Evolutionary conservation across 805 yeast species (phyloP).

Genomic region (Maudiozyma turicensis): DNA sequence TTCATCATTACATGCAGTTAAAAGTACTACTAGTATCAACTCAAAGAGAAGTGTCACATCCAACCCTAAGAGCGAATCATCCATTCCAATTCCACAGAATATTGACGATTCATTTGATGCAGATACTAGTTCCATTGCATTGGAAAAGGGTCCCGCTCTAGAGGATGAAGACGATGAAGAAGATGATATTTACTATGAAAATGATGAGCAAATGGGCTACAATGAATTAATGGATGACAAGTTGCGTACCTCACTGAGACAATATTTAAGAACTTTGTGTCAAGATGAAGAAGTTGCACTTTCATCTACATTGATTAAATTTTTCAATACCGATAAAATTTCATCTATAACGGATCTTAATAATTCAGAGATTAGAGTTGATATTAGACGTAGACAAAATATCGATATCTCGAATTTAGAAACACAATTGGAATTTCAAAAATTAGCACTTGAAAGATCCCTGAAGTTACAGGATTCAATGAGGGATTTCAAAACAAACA

Average conservation of each 20-base stretch:
- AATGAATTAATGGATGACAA: constrained; percentile 55
- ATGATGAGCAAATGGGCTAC: constrained; percentile 10
- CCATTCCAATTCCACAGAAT: neutral
- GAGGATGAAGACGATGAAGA: constrained; percentile 6
- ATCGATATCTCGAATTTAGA: constrained; percentile 54
- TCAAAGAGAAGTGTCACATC: neutral
- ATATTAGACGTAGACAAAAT: constrained; percentile 46
- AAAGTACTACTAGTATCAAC: neutral
- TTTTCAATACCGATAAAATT: constrained; percentile 34
- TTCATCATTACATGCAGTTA: neutral
- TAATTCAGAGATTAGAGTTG: constrained; percentile 25
- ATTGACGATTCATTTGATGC: constrained; percentile 4
- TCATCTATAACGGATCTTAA: constrained; percentile 21
- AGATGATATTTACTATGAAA: constrained; percentile 10
- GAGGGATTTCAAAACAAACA: constrained; percentile 45
- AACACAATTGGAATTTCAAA: constrained; percentile 64
- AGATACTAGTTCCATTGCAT: neutral
- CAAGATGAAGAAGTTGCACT: constrained; percentile 47
- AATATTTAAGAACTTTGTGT: constrained; percentile 50
- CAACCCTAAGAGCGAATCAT: neutral
- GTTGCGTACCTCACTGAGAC: constrained; percentile 66
- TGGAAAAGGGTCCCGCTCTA: neutral
- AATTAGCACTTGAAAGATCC: constrained; percentile 52
- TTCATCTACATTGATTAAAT: constrained; percentile 42
- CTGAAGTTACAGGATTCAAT: constrained; percentile 45